Base-by-base conservation (phyloP, 2,329 filamentous ascomycete genomes). In the Aaosphaeria arxii region DNA sequence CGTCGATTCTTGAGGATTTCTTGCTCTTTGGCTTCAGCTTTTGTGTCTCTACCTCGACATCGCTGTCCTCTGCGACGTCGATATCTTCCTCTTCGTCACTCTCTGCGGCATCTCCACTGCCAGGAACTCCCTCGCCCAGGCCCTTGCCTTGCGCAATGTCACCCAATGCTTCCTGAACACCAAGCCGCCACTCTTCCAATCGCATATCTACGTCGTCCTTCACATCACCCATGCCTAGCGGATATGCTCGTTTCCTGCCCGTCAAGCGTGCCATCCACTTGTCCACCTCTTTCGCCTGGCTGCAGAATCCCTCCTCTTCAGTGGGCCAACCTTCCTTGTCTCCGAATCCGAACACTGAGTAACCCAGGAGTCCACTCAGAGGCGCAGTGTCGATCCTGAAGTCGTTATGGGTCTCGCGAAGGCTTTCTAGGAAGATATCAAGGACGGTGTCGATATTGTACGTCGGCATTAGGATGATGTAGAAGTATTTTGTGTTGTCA, bases 231-330 rank as follows among this genome's bases (percentile, higher is more conserved):
- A 92, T 86, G 4, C 94, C 94, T 5, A 97, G 76, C 0, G 92
- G 92, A 61, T 87, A 97, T 1, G 90, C 91, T 64, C 91, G 80
- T 73, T 92, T 96, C 52, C 87, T 82, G 1, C 83, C 86, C 0
- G 91, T 96, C 61, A 99, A 73, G 66, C 91, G 95, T n/a, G 92
- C 91, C 88, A 99, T 89, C 92, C 94, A 97, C 66, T 85, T 91
- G 67, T 99, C 92, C 3, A 95, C 78, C 57, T 96, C 86, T 62
- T 86, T 88, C 1, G 92, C 92, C 67, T 97, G 92, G 53, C 89
- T 91, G 67, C 92, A 96, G 72, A 91, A 99, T 0, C 92, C 92
- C 58, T 94, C 88, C 50, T 86, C 83, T 71, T 96, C 91, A 0
- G 87, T 89, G 1, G 91, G 89, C 92, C 94, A 99, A 49, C 88